Base-by-base conservation (phyloP, 176 grass and related monocot species). In the Bolboschoenus planiculmis region DNA sequence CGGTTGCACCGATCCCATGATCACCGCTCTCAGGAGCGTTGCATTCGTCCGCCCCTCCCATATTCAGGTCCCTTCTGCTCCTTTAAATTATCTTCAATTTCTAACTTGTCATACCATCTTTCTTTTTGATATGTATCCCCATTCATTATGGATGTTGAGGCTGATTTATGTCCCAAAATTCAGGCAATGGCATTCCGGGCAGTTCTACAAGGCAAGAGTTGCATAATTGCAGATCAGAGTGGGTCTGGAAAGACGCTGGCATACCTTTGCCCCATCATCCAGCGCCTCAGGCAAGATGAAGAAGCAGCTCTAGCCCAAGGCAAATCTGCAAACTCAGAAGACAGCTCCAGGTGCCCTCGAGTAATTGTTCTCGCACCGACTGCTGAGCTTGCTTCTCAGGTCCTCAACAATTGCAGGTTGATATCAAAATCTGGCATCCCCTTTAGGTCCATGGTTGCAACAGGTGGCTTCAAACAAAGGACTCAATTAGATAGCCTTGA, bases 211-310 rank as follows among this genome's bases (percentile, higher is more conserved):
- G 92, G 95, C 9, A 97, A 83, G 83, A 95, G 90, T 87, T 98
- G 95, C 31, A 84, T 98, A 60, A 91, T 98, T 77, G 90, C 90
- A 78, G 95, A 98, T 85, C 95, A 98, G 86, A 98, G 95, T 81
- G 95, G 95, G 0, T 98, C 95, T 83, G 89, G 95, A 27, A 98
- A 98, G 87, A 98, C 95, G 26, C 36, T 98, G 59, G 92, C 92
- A 53, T 98, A 93, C 85, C 90, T 95, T 60, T 91, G 85, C 39
- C 95, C 95, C 46, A 81, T 92, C 86, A 56, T 95, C 83, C 92
- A 98, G 67, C 89, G 88, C 34, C 64, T 95, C 59, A 93, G 87
- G 65, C 91, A 89, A 7, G 95, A 94, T 80, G 95, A 97, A 85
- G 42, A 75, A 75, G 47, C 87, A 6, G 61, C 87, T 73, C 81